A percentile compares a stretch with the other conserved stretches of the same genome.
Evolutionary conservation across 257 asterid species (phyloP).

Genomic region (Solanum bulbocastanum): DNA sequence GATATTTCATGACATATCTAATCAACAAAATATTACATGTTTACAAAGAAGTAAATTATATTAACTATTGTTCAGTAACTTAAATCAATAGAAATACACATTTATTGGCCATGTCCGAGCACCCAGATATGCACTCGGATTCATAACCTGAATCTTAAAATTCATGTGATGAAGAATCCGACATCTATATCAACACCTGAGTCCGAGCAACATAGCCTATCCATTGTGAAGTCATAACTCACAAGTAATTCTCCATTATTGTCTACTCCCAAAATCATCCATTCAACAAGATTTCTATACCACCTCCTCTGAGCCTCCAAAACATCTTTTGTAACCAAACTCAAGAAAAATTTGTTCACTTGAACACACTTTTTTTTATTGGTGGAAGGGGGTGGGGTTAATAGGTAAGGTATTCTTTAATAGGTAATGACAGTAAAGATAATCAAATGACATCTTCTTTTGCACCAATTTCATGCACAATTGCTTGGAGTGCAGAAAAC

Average conservation of each 20-base stretch:
- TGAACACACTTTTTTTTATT: no score
- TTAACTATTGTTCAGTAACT: neutral
- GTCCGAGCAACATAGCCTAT: neutral
- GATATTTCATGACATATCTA: neutral
- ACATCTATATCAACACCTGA: neutral
- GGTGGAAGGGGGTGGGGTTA: no score
- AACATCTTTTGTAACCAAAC: neutral
- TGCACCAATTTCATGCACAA: neutral
- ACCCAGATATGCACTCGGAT: neutral
- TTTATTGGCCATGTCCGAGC: neutral
- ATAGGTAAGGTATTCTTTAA: neutral
- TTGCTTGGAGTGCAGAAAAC: neutral
- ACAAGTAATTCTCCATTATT: neutral
- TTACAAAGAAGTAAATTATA: neutral
- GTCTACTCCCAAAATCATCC: neutral
- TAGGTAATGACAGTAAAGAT: neutral
- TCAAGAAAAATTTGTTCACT: neutral
- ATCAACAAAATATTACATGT: neutral
- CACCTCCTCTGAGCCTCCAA: neutral
- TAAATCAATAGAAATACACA: neutral
- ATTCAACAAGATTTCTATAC: neutral
- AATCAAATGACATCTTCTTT: neutral
- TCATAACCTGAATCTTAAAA: neutral
- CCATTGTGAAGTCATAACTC: neutral
- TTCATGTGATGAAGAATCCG: neutral